These are phyloP conservation scores for Trametes gibbosa DNA, from an alignment of 768 basidiomycete species.

Conservation along the genomic window DNA sequence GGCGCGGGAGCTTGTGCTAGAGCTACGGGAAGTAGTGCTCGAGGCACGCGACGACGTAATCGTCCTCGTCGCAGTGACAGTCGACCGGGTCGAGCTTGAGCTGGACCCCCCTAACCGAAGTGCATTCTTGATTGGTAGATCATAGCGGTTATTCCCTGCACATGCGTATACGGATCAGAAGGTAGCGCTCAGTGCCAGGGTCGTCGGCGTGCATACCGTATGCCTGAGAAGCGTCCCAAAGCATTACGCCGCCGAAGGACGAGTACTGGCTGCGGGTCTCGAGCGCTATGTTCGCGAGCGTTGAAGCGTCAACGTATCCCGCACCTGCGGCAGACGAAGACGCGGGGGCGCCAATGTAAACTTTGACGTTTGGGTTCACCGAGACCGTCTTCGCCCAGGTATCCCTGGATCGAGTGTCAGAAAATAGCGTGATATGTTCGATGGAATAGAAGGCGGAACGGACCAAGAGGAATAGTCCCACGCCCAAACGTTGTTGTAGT, in stretches of 20 bases:
- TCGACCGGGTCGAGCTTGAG: neutral
- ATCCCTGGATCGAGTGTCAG: neutral
- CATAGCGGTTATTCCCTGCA: slow-evolving; percentile 27
- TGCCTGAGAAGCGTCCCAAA: slow-evolving; percentile 36
- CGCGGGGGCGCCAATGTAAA: slow-evolving; percentile 66
- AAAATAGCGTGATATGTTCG: neutral
- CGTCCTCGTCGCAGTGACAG: neutral
- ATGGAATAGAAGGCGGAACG: slow-evolving; percentile 30
- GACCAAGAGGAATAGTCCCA: slow-evolving; percentile 59
- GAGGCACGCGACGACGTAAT: neutral
- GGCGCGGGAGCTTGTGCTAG: neutral
- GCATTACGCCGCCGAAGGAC: slow-evolving; percentile 59
- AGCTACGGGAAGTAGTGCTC: neutral
- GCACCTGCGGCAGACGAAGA: slow-evolving; percentile 53
- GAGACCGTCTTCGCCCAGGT: slow-evolving; percentile 50
- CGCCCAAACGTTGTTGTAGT: slow-evolving; percentile 43
- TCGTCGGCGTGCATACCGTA: slow-evolving; percentile 6
- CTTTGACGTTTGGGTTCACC: slow-evolving; percentile 57
- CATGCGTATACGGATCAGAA: neutral
- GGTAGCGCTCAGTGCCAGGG: too few species aligned
- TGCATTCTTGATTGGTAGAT: slow-evolving; percentile 22
- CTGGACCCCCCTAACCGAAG: slow-evolving; percentile 11
- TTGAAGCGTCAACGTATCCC: slow-evolving; percentile 50
- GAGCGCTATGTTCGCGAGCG: slow-evolving; percentile 46
- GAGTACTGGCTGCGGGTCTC: slow-evolving; percentile 56